Percentiles rank a stretch among this genome's conserved stretches.
These are phyloP conservation scores for Pisolithus sp. DNA, from an alignment of 768 basidiomycete genomes.

Conservation along the genomic window DNA sequence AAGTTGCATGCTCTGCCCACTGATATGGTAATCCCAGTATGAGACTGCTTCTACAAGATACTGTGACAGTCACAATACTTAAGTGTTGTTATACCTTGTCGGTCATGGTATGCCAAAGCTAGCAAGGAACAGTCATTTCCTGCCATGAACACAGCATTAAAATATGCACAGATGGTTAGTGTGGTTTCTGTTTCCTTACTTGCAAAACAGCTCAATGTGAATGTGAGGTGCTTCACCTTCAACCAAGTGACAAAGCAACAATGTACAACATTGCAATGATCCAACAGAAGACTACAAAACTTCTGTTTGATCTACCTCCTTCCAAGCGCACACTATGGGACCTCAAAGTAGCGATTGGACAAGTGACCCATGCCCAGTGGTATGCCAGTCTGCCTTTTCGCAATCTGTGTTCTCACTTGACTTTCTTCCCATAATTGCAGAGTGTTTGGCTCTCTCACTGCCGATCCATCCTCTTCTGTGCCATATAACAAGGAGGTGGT, in stretches of 20 bases:
- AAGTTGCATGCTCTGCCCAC: neutral
- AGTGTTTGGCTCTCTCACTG: slow-evolving; percentile 78
- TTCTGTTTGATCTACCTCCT: slow-evolving; percentile 68
- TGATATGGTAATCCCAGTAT: slow-evolving; percentile 48
- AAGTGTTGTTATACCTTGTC: slow-evolving; percentile 79
- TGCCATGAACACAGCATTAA: slow-evolving; percentile 79
- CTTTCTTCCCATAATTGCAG: slow-evolving; percentile 33
- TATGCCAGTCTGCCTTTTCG: slow-evolving; percentile 27
- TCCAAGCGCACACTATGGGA: slow-evolving; percentile 48
- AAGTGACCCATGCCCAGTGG: slow-evolving; percentile 85
- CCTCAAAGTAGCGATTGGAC: slow-evolving; percentile 67
- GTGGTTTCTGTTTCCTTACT: neutral
- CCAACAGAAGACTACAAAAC: slow-evolving; percentile 90
- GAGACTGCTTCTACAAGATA: slow-evolving; percentile 83
- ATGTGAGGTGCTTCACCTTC: slow-evolving; percentile 70
- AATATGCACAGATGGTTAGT: slow-evolving; percentile 72
- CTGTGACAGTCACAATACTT: slow-evolving; percentile 66
- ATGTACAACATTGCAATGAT: slow-evolving; percentile 98
- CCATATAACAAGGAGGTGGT: slow-evolving; percentile 86
- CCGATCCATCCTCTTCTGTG: slow-evolving; percentile 59
- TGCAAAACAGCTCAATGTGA: neutral
- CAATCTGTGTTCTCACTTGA: neutral
- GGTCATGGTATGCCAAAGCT: slow-evolving; percentile 93
- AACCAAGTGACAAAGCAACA: slow-evolving; percentile 84
- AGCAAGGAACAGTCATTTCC: slow-evolving; percentile 79